Evolutionary conservation across 2,329 filamentous ascomycete genomes (phyloP).

Genomic region (Harringtonia lauricola): DNA sequence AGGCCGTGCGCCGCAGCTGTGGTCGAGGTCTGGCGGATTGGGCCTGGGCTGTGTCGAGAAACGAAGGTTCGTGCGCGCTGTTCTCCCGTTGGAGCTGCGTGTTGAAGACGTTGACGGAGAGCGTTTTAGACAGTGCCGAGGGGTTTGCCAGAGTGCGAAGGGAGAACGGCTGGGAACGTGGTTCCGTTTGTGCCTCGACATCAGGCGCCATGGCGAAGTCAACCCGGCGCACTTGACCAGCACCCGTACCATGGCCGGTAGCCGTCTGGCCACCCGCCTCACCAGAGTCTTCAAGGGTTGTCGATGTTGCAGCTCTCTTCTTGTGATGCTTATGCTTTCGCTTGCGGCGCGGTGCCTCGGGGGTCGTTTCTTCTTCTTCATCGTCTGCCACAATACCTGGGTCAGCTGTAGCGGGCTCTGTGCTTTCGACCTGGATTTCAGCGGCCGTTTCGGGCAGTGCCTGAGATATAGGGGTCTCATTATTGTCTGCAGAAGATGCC

Average conservation of each 20-base stretch:
- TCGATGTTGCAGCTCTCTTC: not conserved
- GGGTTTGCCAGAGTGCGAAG: conserved; percentile 30
- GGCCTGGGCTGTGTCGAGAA: not conserved
- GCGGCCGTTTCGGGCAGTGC: not conserved
- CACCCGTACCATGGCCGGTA: too few relatives aligned
- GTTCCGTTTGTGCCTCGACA: conserved; percentile 21
- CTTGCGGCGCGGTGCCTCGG: conserved; percentile 10
- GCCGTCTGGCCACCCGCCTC: too few relatives aligned
- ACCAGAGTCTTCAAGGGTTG: not conserved
- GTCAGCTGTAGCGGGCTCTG: not conserved
- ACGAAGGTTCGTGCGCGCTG: not conserved
- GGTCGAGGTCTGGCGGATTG: conserved; percentile 4
- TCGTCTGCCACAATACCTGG: conserved; percentile 11
- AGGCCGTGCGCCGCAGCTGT: conserved; percentile 38
- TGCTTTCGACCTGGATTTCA: not conserved
- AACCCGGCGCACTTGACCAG: conserved; percentile 28
- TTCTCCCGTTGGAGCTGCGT: conserved; percentile 8
- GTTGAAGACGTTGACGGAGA: conserved; percentile 48
- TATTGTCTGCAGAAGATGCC: conserved; percentile 36
- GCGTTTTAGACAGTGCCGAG: conserved; percentile 38
- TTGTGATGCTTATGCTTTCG: conserved; percentile 27
- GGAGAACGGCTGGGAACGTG: conserved; percentile 19
- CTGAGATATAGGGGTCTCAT: conserved; percentile 8
- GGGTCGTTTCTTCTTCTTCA: conserved; percentile 7
- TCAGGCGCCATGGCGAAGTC: conserved; percentile 28